Evolutionary conservation across 441 rosid genomes (phyloP), one percentile per base, ranked within the genome.

Genomic region (Theobroma grandiflorum): DNA sequence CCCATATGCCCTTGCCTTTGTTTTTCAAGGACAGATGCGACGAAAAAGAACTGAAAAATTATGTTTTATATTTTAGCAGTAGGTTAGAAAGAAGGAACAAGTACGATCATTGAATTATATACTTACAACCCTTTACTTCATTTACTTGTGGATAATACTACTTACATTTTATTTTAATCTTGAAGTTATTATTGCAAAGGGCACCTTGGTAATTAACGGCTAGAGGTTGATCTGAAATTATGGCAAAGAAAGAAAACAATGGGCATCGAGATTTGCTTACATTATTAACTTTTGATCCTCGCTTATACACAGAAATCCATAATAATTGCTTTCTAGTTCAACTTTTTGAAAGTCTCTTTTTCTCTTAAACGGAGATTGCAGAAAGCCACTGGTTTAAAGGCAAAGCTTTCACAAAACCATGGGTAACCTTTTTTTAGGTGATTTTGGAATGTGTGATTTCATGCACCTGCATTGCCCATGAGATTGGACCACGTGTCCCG

Each of bases 341-440:
- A 35, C n/a, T 33, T 31, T 31, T 12, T 4, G 2, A 15, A 11
- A 14, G 57, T 45, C 22, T 6, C 35, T 8, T 22, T 55, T 65
- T 22, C 15, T 7, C 11, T 0, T 45, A 3, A 0, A 66, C 8
- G 11, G 40, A 31, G 26, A 52, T 66, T 42, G 66, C 6, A 38
- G 72, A 16, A 40, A 45, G 70, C 83, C 80, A 74, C 26, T 20
- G 76, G 85, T 76, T 85, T 85, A 55, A 4, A 12, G 59, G 45
- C 71, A 72, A 72, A 58, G 49, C n/a, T 35, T 35, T 31, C 53
- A 38, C 40, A 59, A 84, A 81, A 86, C 84, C 84, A 72, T 74
- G 85, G 82, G 82, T 26, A 49, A 67, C 47, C 57, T 2, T 75
- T 50, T 31, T 22, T 26, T 31, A 15, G 65, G 65, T 10, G 14